Conservation (phyloP, 306 rosid species). For the Citrullus mucosospermus region DNA sequence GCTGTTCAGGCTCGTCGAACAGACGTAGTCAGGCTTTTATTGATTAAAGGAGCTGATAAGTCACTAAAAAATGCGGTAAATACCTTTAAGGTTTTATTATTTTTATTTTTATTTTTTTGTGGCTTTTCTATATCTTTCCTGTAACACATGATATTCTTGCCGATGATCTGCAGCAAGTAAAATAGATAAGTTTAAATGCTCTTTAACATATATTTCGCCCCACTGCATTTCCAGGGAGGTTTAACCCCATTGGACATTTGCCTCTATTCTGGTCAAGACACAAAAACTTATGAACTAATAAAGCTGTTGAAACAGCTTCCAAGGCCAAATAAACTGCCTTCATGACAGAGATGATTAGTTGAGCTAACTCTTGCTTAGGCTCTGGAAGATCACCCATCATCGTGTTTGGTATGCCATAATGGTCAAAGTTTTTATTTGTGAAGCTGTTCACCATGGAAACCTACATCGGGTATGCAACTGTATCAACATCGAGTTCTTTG, state of each 20-base stretch:
- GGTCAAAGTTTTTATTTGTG: background rate
- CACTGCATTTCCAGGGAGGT: constrained; percentile 50
- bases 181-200: background rate
- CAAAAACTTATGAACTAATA: constrained; percentile 61
- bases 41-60: constrained; percentile 83
- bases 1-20: constrained; percentile 78
- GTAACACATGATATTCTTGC: background rate
- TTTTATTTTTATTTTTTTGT: too few species aligned
- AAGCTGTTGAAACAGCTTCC: constrained; percentile 67
- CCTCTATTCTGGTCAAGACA: constrained; percentile 54
- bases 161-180: background rate
- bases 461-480: background rate
- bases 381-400: background rate
- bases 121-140: background rate
- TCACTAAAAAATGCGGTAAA: constrained; percentile 62
- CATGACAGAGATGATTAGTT: background rate
- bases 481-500: background rate
- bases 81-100: background rate
- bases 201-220: background rate
- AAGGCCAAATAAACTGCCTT: constrained; percentile 7
- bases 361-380: background rate
- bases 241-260: constrained; percentile 77
- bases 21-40: constrained; percentile 67
- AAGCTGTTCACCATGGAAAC: too few species aligned
- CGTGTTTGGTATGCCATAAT: background rate